phyloP scores from a whole-genome alignment of 306 rosid species.

The Glycine soja region DNA sequence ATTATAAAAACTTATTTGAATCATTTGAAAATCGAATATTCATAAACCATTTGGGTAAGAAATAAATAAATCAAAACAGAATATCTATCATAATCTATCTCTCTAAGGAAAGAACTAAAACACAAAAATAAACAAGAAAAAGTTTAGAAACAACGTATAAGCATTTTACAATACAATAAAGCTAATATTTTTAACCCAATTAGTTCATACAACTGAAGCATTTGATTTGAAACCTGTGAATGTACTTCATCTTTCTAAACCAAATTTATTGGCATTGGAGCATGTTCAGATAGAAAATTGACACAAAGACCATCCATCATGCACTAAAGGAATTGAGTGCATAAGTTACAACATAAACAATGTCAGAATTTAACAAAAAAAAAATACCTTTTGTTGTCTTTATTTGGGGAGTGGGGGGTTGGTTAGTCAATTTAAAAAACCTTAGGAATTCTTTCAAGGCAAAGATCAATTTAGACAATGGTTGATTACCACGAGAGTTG shows the following conservation, averaged over 20 bases:
- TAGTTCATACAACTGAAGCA: constrained; percentile 36
- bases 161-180: too few species aligned
- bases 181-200: neutral
- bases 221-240: constrained; percentile 73
- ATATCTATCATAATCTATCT: too few species aligned
- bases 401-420: neutral
- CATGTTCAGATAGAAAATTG: constrained; percentile 63
- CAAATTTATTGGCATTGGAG: constrained; percentile 61
- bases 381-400: neutral
- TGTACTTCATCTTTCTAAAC: constrained; percentile 81
- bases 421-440: constrained; percentile 27
- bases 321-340: constrained; percentile 67
- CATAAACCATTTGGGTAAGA: too few species aligned
- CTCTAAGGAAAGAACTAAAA: too few species aligned
- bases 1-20: too few species aligned
- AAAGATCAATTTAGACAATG: constrained; percentile 68
- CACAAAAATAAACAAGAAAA: too few species aligned
- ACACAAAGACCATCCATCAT: constrained; percentile 77
- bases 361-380: neutral
- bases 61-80: too few species aligned
- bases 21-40: too few species aligned
- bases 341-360: constrained; percentile 42
- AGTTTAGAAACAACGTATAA: too few species aligned
- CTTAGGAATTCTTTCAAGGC: constrained; percentile 81
- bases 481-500: constrained; percentile 60